Evolutionary conservation across 345 rosid genomes (phyloP), one percentile per base, ranked within the genome.

Genomic region (Salix dunnii): DNA sequence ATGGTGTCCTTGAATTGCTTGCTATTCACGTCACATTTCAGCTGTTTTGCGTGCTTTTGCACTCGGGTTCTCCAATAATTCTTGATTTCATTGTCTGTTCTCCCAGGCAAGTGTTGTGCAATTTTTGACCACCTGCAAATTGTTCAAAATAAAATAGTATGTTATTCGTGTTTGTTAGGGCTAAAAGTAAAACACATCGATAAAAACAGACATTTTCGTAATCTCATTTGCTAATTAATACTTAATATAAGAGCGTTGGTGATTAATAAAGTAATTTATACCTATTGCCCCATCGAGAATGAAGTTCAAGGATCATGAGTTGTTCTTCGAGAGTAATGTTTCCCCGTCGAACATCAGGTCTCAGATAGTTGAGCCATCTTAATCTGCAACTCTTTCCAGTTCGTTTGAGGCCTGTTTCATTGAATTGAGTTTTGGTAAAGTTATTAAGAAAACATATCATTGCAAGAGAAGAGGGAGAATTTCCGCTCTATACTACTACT

Each of bases 291-390:
- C 84, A 82, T 38, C 81, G 73, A 35, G 79, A 78, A 78, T 82
- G 84, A 66, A 82, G 84, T 17, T 82, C 84, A 18, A 82, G 84
- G 58, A 82, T 82, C 84, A 78, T 74, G 61, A 82, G 84, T 23
- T 82, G 84, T 65, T 82, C 84, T 71, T 82, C 79, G 20, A 82
- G 78, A 10, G 84, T 82, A 69, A 82, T 82, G 64, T 82, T 82
- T 66, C 84, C 84, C 71, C 84, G 84, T 65, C 81, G 78, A 75
- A 82, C 84, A 46, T 78, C 81, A n/a, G 84, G 84, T 13, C 84
- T 76, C 17, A 82, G 75, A 71, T 82, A 82, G 70, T 82, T 82
- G 10, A 82, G 79, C 84, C 84, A 82, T 78, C 84, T 70, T 65
- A 82, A 70, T 71, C 84, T 82, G 76, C 84, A 82, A 72, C 84